Evolutionary conservation across 1,139 yeast genomes (phyloP), one percentile per base, ranked within the genome.

Genomic region (Saccharomyces hybrid): DNA sequence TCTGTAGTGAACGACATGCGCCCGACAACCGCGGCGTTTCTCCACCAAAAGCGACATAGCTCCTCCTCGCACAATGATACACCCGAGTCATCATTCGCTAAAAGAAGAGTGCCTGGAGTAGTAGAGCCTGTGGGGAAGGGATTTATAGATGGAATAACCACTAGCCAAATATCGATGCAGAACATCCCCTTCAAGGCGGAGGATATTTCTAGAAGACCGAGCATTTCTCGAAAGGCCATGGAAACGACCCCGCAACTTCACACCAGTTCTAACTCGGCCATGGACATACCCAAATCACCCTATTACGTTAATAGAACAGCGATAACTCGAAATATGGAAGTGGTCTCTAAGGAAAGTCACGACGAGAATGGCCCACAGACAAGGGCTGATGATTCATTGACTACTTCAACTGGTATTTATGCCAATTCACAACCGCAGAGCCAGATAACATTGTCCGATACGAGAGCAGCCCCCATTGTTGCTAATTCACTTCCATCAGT

Each of bases 401-500:
- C 16, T 16, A 16, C 16, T 16, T 16, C 16, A 16, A 16, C 1
- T 16, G 16, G 16, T 16, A 16, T 16, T 16, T 16, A 16, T 16
- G 16, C 16, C 16, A 16, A 16, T 16, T 16, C 16, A 2, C 16
- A 16, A 16, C 16, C 16, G 16, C 16, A 16, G 16, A 16, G 16
- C 2, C 16, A 16, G 16, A 16, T 16, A 16, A 16, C 16, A 16
- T 16, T 16, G 16, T 16, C 16, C 16, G 16, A 16, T 2, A 16
- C 16, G 1, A 16, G 16, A 2, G 16, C 16, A 16, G 16, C 16
- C 1, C 16, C 16, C 16, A 2, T 16, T 16, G 1, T 2, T 46
- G 71, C 76, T 23, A 75, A 80, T 73, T 71, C 83, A 1, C 42
- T 9, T 7, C 42, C 42, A 14, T 9, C 42, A 3, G 42, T 34